Base-by-base conservation (phyloP, 805 yeast species). In the Monosporozyma aerobia region DNA sequence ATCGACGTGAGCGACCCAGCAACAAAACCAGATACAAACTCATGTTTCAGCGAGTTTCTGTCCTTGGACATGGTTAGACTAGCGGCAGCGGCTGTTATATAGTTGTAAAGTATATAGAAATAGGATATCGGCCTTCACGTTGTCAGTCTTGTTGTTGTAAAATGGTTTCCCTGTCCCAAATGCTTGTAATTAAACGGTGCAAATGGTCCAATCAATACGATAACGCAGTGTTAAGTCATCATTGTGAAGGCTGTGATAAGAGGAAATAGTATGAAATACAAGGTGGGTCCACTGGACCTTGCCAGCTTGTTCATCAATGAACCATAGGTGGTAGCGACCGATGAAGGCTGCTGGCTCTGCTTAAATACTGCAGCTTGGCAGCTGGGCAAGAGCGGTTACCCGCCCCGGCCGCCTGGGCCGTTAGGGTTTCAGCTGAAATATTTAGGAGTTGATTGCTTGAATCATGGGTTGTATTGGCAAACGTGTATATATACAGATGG, bases 1-100 rank as follows among this genome's bases (percentile, higher is more conserved):
- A 86, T 58, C 1, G 98, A 90, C 6, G 97, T 83, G 11, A 80
- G 67, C 40, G 83, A 77, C 0, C 99, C 99, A 0, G 97, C 95
- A 1, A 81, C 63, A 5, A 90, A 67, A 0, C 97, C 97, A 0
- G 94, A 76, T 1, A 82, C 63, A 0, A 81, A 63, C 62, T 90
- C 94, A 35, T 35, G 39, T 35, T 43, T 75, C 69, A 48, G 72
- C 73, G n/a, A 33, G 29, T 32, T 19, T 19, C 14, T 14, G 13
- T 13, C 8, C 16, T 14, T 35, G 5, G 16, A 13, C 39, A 35
- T 35, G 4, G n/a, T 35, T 16, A 5, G 7, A 1, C 35, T 8
- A 35, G 39, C 5, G 29, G 7, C 7, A 13, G 14, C 39, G 3
- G 13, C 4, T 6, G 13, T 13, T 35, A 35, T 35, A 35, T 35